Conservation (phyloP, 352 stramenopile genomes). For the Phytophthora meadii region DNA sequence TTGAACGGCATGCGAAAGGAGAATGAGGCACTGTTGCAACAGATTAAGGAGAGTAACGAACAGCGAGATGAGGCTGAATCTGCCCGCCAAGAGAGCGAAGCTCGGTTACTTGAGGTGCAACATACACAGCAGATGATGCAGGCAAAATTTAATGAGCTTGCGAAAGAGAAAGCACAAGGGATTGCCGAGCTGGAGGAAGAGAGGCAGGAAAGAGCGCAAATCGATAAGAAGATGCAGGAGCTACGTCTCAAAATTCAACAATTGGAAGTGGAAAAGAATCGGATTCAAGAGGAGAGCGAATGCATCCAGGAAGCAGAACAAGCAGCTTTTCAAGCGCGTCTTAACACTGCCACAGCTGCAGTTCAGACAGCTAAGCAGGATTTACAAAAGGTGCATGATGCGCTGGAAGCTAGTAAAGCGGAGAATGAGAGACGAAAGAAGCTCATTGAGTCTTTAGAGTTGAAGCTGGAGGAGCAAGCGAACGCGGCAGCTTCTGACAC, state of each 20-base stretch:
- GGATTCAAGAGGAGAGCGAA: slow-evolving; percentile 19
- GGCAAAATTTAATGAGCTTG: slow-evolving; percentile 48
- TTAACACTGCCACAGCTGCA: slow-evolving; percentile 17
- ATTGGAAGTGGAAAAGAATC: slow-evolving; percentile 30
- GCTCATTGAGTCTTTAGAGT: slow-evolving; percentile 34
- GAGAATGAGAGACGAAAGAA: slow-evolving; percentile 35
- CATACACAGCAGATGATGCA: slow-evolving; percentile 42
- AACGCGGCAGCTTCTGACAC: background rate
- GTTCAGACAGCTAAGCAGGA: slow-evolving; percentile 31
- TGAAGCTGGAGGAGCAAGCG: slow-evolving; percentile 25
- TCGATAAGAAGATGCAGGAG: slow-evolving; percentile 20
- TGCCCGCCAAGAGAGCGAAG: slow-evolving; percentile 16
- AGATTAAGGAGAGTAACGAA: slow-evolving; percentile 34
- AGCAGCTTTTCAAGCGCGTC: slow-evolving; percentile 29
- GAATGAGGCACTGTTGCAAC: slow-evolving; percentile 53
- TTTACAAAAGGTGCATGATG: slow-evolving; percentile 24
- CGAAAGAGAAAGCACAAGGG: slow-evolving; percentile 28
- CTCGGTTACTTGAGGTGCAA: slow-evolving; percentile 36
- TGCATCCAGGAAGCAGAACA: slow-evolving; percentile 32
- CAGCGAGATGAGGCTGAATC: slow-evolving; percentile 22
- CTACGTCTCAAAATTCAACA: slow-evolving; percentile 32
- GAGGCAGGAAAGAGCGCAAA: slow-evolving; percentile 21
- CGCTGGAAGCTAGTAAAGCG: slow-evolving; percentile 30
- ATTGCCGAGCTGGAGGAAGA: slow-evolving; percentile 38
- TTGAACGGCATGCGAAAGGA: slow-evolving; percentile 84